These are phyloP conservation scores for Xanthoparmelia taractica DNA, from an alignment of 495 filamentous ascomycete genomes.

Conservation along the genomic window DNA sequence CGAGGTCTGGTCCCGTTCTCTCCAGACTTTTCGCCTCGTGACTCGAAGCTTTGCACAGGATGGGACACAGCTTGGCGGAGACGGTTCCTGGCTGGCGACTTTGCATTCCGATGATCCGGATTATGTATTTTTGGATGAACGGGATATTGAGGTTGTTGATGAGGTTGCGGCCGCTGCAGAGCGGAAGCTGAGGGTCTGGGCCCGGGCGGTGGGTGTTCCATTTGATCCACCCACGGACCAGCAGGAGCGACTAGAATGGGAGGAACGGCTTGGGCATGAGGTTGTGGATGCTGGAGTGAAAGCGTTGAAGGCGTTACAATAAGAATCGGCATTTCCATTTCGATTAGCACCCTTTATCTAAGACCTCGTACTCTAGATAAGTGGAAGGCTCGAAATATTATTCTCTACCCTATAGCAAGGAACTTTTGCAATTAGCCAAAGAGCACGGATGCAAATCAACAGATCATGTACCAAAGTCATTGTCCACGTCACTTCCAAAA, in stretches of 20 bases:
- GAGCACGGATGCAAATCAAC: too few relatives aligned
- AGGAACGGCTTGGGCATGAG: not conserved
- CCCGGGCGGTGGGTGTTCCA: not conserved
- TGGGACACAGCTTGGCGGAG: not conserved
- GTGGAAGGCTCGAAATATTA: not conserved
- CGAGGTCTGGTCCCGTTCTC: not conserved
- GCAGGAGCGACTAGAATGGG: not conserved
- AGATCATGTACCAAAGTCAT: too few relatives aligned
- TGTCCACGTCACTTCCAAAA: too few relatives aligned
- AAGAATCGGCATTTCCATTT: too few relatives aligned
- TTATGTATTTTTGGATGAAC: not conserved
- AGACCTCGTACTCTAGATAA: not conserved
- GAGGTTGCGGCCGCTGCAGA: not conserved
- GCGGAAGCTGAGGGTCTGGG: not conserved
- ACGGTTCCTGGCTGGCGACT: not conserved
- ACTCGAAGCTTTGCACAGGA: not conserved
- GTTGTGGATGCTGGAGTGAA: not conserved
- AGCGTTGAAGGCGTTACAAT: not conserved
- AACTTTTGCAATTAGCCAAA: too few relatives aligned
- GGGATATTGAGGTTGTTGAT: not conserved
- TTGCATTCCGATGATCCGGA: not conserved
- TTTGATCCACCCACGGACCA: not conserved
- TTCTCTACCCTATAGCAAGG: too few relatives aligned
- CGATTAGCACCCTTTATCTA: not conserved
- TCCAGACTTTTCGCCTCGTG: not conserved